Evolutionary conservation across 1,139 yeast genomes (phyloP), one percentile per base, ranked within the genome.

Genomic region (Yamadazyma trypodendri): DNA sequence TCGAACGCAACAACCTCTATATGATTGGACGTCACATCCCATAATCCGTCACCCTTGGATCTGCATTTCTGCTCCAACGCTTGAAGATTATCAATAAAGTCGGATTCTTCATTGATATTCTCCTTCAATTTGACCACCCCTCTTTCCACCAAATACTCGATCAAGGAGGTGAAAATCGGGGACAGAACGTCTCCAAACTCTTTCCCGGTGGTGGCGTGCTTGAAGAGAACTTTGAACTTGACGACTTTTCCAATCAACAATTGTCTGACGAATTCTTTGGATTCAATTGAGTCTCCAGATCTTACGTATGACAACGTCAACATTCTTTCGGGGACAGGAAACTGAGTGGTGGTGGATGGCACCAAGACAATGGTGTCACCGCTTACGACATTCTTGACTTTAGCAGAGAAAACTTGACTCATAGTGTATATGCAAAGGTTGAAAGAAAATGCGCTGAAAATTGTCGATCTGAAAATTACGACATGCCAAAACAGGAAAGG

Each of bases 141-240:
- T 22, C 74, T 72, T 25, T 65, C 68, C 40, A 84, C 64, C 44
- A 77, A 64, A 49, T 77, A 72, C 48, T 75, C 82, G 44, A 77
- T 67, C 52, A 84, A 65, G 22, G 88, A 81, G 31, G 63, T 54
- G 60, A 82, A 80, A 31, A 80, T 65, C 5, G 90, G 92, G 13
- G 88, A 68, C 35, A 72, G 71, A 14, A 82, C 59, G 54, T 85
- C 90, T 28, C 94, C 95, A 55, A 81, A 84, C 49, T 84, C 90
- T 46, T 84, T 72, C 30, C 78, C 81, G 3, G 68, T 56, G 40
- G 65, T 52, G 12, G 75, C 69, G 37, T 66, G 61, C 48, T 75
- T 77, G 61, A 75, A 79, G 34, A 72, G 55, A 13, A 82, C 79
- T 53, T 67, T 66, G 57, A 82, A 82, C 50, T 75, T 76, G 56